These are phyloP conservation scores for Coemansia sp. DNA, from an alignment of 192 early-diverging fungal species.

Conservation along the genomic window DNA sequence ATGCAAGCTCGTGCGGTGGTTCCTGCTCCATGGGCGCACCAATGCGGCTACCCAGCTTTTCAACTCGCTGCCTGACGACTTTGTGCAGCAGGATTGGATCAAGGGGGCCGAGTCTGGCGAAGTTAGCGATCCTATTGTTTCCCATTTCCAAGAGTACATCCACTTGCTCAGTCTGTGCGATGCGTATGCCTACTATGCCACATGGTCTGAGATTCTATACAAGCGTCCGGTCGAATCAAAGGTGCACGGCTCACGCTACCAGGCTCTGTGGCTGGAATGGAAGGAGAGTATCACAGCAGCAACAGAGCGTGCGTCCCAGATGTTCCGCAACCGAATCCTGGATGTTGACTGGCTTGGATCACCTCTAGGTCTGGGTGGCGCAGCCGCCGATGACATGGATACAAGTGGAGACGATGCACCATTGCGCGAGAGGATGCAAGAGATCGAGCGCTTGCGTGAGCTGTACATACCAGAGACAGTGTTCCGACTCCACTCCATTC, in stretches of 20 bases:
- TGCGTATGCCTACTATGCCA: slow-evolving; percentile 38
- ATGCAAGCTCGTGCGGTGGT: slow-evolving; percentile 57
- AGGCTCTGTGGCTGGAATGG: slow-evolving; percentile 45
- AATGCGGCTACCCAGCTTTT: slow-evolving; percentile 52
- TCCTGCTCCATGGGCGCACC: slow-evolving; percentile 56
- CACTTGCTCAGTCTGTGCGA: slow-evolving; percentile 52
- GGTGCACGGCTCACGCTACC: slow-evolving; percentile 9
- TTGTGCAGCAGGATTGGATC: slow-evolving; percentile 51
- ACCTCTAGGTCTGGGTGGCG: slow-evolving; percentile 18
- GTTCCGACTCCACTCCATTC: slow-evolving; percentile 67
- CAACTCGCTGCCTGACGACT: slow-evolving; percentile 51
- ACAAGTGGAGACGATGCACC: neutral
- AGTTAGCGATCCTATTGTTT: neutral
- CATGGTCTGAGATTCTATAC: slow-evolving; percentile 46
- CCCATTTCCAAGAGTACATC: slow-evolving; percentile 51
- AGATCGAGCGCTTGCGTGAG: slow-evolving; percentile 55
- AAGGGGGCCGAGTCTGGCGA: slow-evolving; percentile 8
- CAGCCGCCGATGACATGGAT: neutral
- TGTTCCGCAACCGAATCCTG: slow-evolving; percentile 40
- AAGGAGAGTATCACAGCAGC: slow-evolving; percentile 16
- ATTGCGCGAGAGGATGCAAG: slow-evolving; percentile 23
- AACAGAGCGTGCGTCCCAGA: slow-evolving; percentile 26
- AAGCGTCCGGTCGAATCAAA: slow-evolving; percentile 25
- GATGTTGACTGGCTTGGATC: slow-evolving; percentile 42
- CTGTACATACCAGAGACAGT: slow-evolving; percentile 68